Evolutionary conservation across 2,329 filamentous ascomycete species (phyloP).

Genomic region (Aureobasidium sp.): DNA sequence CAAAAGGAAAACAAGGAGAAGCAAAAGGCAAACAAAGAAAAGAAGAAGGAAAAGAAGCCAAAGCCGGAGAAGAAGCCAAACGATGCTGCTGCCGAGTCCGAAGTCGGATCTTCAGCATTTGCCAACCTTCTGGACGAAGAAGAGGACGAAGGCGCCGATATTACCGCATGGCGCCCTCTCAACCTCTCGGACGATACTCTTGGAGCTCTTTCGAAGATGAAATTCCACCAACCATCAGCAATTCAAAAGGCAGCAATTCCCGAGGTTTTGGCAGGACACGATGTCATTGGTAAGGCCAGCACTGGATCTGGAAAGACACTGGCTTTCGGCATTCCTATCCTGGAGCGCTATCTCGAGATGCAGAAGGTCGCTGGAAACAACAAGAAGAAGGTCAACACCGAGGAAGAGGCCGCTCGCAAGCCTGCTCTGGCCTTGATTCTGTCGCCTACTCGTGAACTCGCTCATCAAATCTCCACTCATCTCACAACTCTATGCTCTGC

Average conservation of each 20-base stretch:
- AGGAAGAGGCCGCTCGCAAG: slow-evolving; percentile 21
- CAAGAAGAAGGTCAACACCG: slow-evolving; percentile 16
- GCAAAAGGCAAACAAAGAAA: too few species aligned
- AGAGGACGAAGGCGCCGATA: slow-evolving; percentile 53
- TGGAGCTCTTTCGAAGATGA: slow-evolving; percentile 66
- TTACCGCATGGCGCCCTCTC: slow-evolving; percentile 70
- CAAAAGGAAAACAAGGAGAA: slow-evolving; percentile 17
- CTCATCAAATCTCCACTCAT: slow-evolving; percentile 82
- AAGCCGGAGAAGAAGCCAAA: slow-evolving; percentile 13
- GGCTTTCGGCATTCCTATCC: slow-evolving; percentile 86
- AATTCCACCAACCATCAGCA: slow-evolving; percentile 69
- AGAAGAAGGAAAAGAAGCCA: slow-evolving; percentile 16
- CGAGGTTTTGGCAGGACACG: slow-evolving; percentile 70
- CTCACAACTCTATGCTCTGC: slow-evolving; percentile 64
- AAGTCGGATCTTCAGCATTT: slow-evolving; percentile 37
- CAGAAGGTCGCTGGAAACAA: slow-evolving; percentile 20
- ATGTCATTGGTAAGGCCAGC: slow-evolving; percentile 91
- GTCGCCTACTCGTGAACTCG: slow-evolving; percentile 86
- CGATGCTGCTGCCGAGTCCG: slow-evolving; percentile 17
- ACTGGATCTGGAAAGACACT: slow-evolving; percentile 96
- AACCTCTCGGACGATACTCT: slow-evolving; percentile 65
- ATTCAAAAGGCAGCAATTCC: slow-evolving; percentile 80
- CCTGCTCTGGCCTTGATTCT: slow-evolving; percentile 68
- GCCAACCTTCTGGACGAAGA: slow-evolving; percentile 33
- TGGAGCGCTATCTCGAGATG: slow-evolving; percentile 67